Base-by-base conservation (phyloP, 495 filamentous ascomycete species). In the Neurospora sp. region DNA sequence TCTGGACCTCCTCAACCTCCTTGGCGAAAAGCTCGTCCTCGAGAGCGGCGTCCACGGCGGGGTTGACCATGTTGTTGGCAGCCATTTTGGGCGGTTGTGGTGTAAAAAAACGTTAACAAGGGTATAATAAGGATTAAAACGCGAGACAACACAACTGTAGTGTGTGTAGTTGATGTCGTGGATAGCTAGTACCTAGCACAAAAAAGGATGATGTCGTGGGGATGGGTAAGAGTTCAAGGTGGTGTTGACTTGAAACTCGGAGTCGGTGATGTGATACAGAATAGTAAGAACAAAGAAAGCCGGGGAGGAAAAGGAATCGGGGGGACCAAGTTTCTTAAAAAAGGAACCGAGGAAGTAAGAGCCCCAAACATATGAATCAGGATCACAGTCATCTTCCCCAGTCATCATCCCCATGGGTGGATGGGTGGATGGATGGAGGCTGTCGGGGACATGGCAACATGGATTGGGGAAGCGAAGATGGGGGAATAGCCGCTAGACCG, bases 1-100 rank as follows among this genome's bases (percentile, higher is more conserved):
- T 83, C 87, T 98, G 91, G 72, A 98, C 91, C 73, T 90, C 90
- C 76, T 90, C 87, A 73, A 98, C 93, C 77, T 99, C 96, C 59
- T 89, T 87, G 78, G 87, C 83, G 83, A 90, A 98, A 72, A 89
- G 82, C 77, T 91, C 86, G 78, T 98, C 93, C 83, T 98, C 96
- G 72, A 86, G 84, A 74, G 92, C 88, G 76, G 92, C 82, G 76
- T 89, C 84, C 76, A 85, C 82, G 69, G 83, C 83, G 72, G 81
- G 72, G 74, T 83, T 86, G 69, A 81, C 72, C 87, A 88, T 88
- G 76, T 85, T 88, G 80, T 84, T 86, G 70, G 84, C 80, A 70
- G 87, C 86, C 86, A 88, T 88, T 73, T 41, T 83, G 83, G 78
- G 78, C 75, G 72, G 41, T 40, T 61, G n/a, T 59, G 35, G 9